Conservation (phyloP, 768 basidiomycete species). For the Tricholoma flavovirens region DNA sequence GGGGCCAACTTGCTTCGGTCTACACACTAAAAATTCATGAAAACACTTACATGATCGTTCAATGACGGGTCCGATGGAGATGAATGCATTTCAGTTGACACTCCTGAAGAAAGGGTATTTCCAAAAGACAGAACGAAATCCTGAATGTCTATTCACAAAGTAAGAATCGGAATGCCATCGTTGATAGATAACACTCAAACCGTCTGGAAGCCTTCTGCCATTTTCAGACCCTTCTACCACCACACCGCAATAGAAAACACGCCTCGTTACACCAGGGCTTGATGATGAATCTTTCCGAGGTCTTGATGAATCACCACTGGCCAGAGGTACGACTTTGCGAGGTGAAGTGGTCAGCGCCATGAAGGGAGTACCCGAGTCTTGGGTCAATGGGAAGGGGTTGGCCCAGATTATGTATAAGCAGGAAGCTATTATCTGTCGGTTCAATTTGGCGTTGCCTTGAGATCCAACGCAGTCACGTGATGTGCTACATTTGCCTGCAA, state of each 20-base stretch:
- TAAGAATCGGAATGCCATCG: slow-evolving; percentile 8
- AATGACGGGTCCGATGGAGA: slow-evolving; percentile 33
- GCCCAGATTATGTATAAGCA: not conserved
- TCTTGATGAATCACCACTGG: slow-evolving; percentile 58
- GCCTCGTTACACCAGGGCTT: slow-evolving; percentile 50
- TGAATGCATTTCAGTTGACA: slow-evolving; percentile 43
- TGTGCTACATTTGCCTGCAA: no score
- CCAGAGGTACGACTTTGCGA: slow-evolving; percentile 66
- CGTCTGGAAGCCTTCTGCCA: slow-evolving; percentile 62
- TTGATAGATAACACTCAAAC: slow-evolving; percentile 29
- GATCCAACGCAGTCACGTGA: not conserved
- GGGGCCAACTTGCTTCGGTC: not conserved
- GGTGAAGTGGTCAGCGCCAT: slow-evolving; percentile 71
- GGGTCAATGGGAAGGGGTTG: not conserved
- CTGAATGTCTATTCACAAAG: slow-evolving; percentile 54
- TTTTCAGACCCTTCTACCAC: slow-evolving; percentile 81
- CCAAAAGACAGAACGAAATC: slow-evolving; percentile 76
- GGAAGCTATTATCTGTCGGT: no score
- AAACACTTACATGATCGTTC: slow-evolving; percentile 39
- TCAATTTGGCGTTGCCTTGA: no score
- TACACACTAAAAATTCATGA: not conserved
- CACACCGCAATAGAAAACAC: slow-evolving; percentile 86
- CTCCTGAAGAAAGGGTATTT: slow-evolving; percentile 49
- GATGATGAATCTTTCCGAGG: slow-evolving; percentile 34
- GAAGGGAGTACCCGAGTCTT: not conserved